Percentiles rank a stretch among this genome's conserved stretches.
phyloP scores from a whole-genome alignment of 495 filamentous ascomycete genomes.

The Cercophora newfieldiana region DNA sequence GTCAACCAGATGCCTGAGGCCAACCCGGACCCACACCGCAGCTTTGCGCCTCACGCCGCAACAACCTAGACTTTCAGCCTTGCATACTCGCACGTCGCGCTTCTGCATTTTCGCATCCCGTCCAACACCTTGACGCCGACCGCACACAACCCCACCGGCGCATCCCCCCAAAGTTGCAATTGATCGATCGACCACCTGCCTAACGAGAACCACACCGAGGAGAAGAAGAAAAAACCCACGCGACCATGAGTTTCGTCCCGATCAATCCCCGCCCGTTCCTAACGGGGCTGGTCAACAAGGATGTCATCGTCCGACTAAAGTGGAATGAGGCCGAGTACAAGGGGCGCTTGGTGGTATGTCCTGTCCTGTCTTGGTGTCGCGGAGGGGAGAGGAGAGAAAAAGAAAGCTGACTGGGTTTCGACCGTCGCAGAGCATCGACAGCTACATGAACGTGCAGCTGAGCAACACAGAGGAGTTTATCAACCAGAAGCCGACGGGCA shows the following conservation, averaged over 20 bases:
- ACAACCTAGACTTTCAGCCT: background rate
- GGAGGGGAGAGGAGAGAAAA: too few species aligned
- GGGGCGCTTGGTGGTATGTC: conserved; percentile 69
- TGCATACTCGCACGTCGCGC: background rate
- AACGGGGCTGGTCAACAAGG: conserved; percentile 67
- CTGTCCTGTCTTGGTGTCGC: background rate
- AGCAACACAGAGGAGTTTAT: conserved; percentile 87
- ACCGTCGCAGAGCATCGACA: conserved; percentile 64
- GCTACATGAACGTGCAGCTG: conserved; percentile 98
- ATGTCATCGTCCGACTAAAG: conserved; percentile 89
- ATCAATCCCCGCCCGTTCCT: conserved; percentile 39
- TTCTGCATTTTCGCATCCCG: background rate
- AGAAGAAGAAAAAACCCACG: background rate
- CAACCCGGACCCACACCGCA: background rate
- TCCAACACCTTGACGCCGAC: background rate
- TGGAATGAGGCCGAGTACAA: conserved; percentile 98
- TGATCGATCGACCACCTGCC: too few species aligned
- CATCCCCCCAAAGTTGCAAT: too few species aligned
- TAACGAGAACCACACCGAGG: too few species aligned
- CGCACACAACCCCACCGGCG: background rate
- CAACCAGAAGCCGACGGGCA: conserved; percentile 79
- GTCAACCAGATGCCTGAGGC: background rate
- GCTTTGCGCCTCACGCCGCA: background rate
- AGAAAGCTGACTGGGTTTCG: background rate
- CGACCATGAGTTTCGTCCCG: conserved; percentile 35